These are phyloP conservation scores for Populus deltoides DNA, from an alignment of 345 rosid species.

Conservation along the genomic window DNA sequence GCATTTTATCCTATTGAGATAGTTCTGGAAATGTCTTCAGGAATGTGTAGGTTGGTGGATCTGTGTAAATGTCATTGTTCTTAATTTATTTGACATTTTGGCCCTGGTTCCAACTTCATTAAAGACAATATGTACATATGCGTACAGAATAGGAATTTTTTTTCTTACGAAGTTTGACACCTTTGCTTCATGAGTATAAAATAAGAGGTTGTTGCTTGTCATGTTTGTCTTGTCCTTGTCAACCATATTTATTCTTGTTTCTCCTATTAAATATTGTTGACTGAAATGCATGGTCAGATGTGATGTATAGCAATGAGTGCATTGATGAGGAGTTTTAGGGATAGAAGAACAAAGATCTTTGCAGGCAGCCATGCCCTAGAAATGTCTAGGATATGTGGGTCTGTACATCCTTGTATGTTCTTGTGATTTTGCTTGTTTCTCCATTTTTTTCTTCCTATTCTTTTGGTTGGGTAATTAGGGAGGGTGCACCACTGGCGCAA, in stretches of 20 bases:
- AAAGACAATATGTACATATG: not conserved
- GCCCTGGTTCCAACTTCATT: not conserved
- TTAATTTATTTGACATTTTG: not conserved
- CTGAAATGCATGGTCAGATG: not conserved
- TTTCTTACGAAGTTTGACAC: not conserved
- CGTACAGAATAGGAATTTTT: not conserved
- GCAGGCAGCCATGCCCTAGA: not conserved
- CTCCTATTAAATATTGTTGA: not conserved
- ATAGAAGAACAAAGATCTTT: not conserved
- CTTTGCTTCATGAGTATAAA: not conserved
- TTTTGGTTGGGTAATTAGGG: not conserved
- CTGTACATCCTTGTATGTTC: not conserved
- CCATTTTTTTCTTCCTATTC: not conserved
- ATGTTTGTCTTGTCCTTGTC: not conserved
- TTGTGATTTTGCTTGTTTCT: not conserved
- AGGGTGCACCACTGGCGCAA: not conserved
- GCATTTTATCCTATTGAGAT: not conserved
- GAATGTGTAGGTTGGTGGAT: not conserved
- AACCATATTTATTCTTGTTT: not conserved
- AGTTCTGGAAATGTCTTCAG: not conserved
- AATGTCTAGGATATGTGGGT: not conserved
- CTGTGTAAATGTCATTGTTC: not conserved
- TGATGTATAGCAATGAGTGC: not conserved
- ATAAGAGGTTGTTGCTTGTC: not conserved
- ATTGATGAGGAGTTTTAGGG: not conserved